Percentiles rank a stretch among this genome's conserved stretches.
These are phyloP conservation scores for Globisporangium radiosum DNA, from an alignment of 352 stramenopile genomes.

Conservation along the genomic window DNA sequence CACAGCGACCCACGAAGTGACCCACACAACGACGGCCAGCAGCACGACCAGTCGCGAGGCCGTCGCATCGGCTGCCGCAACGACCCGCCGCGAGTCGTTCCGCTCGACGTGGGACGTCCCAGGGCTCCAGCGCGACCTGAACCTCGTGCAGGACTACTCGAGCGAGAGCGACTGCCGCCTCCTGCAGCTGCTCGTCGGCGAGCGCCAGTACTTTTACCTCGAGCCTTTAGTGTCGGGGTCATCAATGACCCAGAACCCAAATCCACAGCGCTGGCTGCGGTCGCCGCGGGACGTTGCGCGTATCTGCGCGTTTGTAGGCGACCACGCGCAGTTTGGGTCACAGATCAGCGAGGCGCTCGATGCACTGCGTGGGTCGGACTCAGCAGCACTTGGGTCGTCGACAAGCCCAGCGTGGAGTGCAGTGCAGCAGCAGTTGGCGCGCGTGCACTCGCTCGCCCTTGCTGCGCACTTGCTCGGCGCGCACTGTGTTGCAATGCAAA, in stretches of 20 bases:
- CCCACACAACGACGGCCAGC: neutral
- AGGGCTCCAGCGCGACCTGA: slow-evolving; percentile 53
- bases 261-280: slow-evolving; percentile 24
- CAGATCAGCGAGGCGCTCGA: neutral
- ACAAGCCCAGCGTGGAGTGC: slow-evolving; percentile 42
- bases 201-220: slow-evolving; percentile 79
- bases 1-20: too few relatives aligned
- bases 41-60: neutral
- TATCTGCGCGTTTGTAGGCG: slow-evolving; percentile 25
- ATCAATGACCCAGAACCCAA: too few relatives aligned
- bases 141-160: slow-evolving; percentile 75
- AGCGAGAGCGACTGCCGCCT: slow-evolving; percentile 58
- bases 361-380: too few relatives aligned
- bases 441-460: slow-evolving; percentile 51
- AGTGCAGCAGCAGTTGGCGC: slow-evolving; percentile 42
- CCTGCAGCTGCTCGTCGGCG: slow-evolving; percentile 46
- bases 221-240: slow-evolving; percentile 25
- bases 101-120: slow-evolving; percentile 53
- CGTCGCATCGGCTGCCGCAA: neutral
- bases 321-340: slow-evolving; percentile 17
- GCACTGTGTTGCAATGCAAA: slow-evolving; percentile 37
- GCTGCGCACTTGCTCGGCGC: slow-evolving; percentile 49
- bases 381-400: slow-evolving; percentile 32
- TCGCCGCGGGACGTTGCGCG: slow-evolving; percentile 31
- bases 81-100: slow-evolving; percentile 31